Base-by-base conservation (phyloP, 208 protist species). In the Trypanosoma boissoni region DNA sequence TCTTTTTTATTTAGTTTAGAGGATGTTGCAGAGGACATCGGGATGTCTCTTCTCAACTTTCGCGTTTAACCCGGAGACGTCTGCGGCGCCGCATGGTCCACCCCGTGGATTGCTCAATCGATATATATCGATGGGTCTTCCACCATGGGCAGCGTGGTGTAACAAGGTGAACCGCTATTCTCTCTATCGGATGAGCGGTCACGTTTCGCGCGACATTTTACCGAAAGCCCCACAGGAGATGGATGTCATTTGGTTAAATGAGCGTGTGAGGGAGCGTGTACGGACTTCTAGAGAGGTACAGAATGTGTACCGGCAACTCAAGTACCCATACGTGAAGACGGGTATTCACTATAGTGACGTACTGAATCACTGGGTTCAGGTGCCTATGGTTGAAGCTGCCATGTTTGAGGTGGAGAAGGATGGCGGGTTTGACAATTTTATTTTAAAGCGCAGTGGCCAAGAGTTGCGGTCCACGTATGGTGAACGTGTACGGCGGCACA, bases 211-310 rank as follows among this genome's bases (percentile, higher is more conserved):
- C 34, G 51, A 50, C 16, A 87, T 96, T 43, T 64, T 92, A 4
- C 89, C 89, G 18, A 86, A 85, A 58, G 58, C 74, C 4, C 81
- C 86, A 21, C 89, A 96, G 10, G 74, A 92, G 65, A 92, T 96
- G 84, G 86, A 96, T 58, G 89, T 92, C 5, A 93, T 96, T 69
- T 96, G 89, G 86, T 56, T 94, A 39, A 93, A 96, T 56, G 89
- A 96, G 59, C 83, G 86, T 2, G 76, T 96, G n/a, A 72, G 84
- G 10, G 86, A 93, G 61, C 80, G 89, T 1, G 89, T 96, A 36
- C 78, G 84, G n/a, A 92, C 89, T 3, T 93, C 89, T 21, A 77
- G 86, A 21, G 63, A 86, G 64, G 86, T 96, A 12, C 83, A 93
- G 71, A 81, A 96, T 61, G 86, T 93, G 2, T 96, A 92, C 69